Base-by-base conservation (phyloP, 768 basidiomycete species). In the Astraeus odoratus region DNA sequence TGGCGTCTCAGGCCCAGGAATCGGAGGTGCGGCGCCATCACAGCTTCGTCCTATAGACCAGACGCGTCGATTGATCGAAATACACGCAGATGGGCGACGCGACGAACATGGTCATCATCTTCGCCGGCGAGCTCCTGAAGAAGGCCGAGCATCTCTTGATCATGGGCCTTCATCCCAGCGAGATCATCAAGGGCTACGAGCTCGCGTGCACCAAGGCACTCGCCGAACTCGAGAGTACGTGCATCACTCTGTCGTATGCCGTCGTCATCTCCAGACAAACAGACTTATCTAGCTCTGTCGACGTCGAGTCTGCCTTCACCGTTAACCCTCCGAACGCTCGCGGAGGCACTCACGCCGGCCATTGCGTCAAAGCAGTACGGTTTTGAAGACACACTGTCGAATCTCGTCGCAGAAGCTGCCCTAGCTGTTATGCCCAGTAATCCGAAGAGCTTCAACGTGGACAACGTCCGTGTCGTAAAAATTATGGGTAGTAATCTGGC, bases 291-390 rank as follows among this genome's bases (percentile, higher is more conserved):
- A 92, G 91, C 71, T 53, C 76, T 94, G 19, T 80, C 87, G 15
- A 77, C 74, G 27, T 78, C 75, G 34, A 78, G 73, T 47, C 75
- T 89, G 36, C 85, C 83, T 16, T 77, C 73, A 29, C 94, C 85
- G 0, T 70, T 86, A 23, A 86, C 83, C 4, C 77, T 71, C n/a
- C 63, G 73, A 8, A 73, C 81, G 12, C 83, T 96, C 5, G 69
- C 77, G 20, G 72, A 74, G 9, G 90, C 93, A 3, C 76, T 99
- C 33, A 84, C 83, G 53, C 92, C 96, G 8, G 82, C 90, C 8
- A 91, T 99, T 58, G 94, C 95, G 5, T 87, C 95, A 25, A 99
- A 99, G 65, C 96, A 99, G 62, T 97, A 98, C 42, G 95, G 95
- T 3, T 83, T 81, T 36, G 95, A 98, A 67, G 86, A 91, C 44